These are phyloP conservation scores for Cardamine resedifolia DNA, from an alignment of 345 rosid species.

Conservation along the genomic window DNA sequence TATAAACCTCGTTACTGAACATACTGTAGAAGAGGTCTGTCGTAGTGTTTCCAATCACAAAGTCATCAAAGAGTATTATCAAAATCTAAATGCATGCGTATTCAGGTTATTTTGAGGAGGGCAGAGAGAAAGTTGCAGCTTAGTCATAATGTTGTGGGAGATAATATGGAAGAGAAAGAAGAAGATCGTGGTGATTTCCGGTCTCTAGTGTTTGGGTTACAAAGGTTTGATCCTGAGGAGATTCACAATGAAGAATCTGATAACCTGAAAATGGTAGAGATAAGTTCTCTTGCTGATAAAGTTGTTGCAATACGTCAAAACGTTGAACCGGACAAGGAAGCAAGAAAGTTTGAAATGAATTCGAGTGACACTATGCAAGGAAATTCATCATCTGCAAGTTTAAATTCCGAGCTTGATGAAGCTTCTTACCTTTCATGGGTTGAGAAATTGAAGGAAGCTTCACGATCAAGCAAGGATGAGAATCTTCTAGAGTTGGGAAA, in stretches of 20 bases:
- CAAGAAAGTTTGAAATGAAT: slow-evolving; percentile 53
- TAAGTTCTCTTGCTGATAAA: slow-evolving; percentile 62
- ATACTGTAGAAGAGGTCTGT: slow-evolving; percentile 74
- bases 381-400: slow-evolving; percentile 35
- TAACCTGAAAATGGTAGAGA: slow-evolving; percentile 49
- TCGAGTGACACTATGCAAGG: slow-evolving; percentile 38
- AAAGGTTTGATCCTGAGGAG: slow-evolving; percentile 59
- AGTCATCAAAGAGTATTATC: background rate
- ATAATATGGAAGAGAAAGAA: slow-evolving; percentile 52
- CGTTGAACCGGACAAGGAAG: slow-evolving; percentile 41
- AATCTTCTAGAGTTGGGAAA: slow-evolving; percentile 38
- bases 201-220: slow-evolving; percentile 73
- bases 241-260: slow-evolving; percentile 44
- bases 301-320: slow-evolving; percentile 60
- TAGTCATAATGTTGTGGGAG: slow-evolving; percentile 70
- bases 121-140: slow-evolving; percentile 83
- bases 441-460: slow-evolving; percentile 62
- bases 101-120: slow-evolving; percentile 77
- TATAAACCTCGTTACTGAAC: slow-evolving; percentile 70
- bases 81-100: slow-evolving; percentile 10
- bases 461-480: slow-evolving; percentile 45
- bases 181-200: slow-evolving; percentile 58
- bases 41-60: slow-evolving; percentile 1
- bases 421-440: slow-evolving; percentile 85
- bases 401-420: slow-evolving; percentile 71